Evolutionary conservation across 139 green algal species (phyloP), one percentile per base, ranked within the genome.

Genomic region (Chloropicon primus): DNA sequence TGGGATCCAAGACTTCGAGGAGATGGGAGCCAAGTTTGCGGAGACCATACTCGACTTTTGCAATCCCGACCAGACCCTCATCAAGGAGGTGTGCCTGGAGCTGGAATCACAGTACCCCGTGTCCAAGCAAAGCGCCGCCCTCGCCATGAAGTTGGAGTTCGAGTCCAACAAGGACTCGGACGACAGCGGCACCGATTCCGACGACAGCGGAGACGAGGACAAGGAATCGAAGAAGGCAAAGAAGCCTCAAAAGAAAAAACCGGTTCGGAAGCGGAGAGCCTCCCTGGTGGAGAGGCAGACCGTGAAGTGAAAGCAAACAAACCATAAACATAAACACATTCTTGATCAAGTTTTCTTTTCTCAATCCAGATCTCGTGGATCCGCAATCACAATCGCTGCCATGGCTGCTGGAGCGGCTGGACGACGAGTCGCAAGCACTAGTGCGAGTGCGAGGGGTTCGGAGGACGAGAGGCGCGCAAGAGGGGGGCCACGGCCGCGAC

Each of bases 1-100:
- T 75, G 86, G 77, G 75, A 83, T 82, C 22, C 23, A 22, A 22
- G 76, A 87, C 73, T 77, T 87, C 28, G 85, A 85, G 71, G 24
- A 78, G 24, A 54, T 80, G 25, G 25, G 41, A 5, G 41, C 41
- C 41, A 62, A 62, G 41, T 62, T 62, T 62, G 41, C 17, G 41
- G 41, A 62, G 41, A 62, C 41, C 41, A 62, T 62, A 62, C 17
- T 62, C 10, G 41, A 62, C 41, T 62, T 62, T 62, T 62, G 41
- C 41, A 62, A 62, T 17, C 41, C 41, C 5, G 41, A 62, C 41
- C 5, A 5, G 10, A 62, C 41, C 41, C 41, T 62, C 10, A 62
- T 62, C 5, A 62, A 17, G 41, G 41, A 62, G 41, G 41, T 62
- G 10, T 62, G 41, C 41, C 41, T 62, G 41, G 17, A 5, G 10